A percentile compares a stretch with the other conserved stretches of the same genome.
phyloP scores from a whole-genome alignment of 2,329 filamentous ascomycete genomes.

The Monosporascus sp. region DNA sequence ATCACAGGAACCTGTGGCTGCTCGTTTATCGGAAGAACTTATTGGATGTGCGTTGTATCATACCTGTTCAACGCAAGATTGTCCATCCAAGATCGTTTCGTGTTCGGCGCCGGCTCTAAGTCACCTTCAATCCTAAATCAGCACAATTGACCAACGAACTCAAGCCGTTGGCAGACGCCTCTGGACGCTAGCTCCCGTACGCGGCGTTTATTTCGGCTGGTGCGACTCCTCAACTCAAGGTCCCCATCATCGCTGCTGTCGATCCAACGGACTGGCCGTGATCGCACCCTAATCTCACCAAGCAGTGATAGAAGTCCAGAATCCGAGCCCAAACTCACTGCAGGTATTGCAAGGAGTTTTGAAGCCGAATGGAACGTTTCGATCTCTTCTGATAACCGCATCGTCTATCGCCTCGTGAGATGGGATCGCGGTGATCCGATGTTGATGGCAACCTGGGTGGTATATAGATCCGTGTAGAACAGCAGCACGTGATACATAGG shows the following conservation, averaged over 20 bases:
- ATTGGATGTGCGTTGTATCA: constrained; percentile 17
- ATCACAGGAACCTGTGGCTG: constrained; percentile 14
- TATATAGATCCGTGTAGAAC: not conserved
- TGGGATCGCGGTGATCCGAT: not conserved
- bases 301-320: not conserved
- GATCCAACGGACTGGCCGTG: not conserved
- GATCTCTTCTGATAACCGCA: not conserved
- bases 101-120: constrained; percentile 2
- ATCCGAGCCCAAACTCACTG: not conserved
- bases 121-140: not conserved
- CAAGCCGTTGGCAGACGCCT: not conserved
- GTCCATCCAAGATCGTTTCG: constrained; percentile 10
- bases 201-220: constrained; percentile 6
- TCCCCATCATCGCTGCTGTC: not conserved
- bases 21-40: constrained; percentile 20
- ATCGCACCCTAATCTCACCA: not conserved
- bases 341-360: not conserved
- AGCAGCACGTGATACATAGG: not conserved
- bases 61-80: constrained; percentile 10
- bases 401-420: not conserved
- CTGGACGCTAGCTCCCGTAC: constrained; percentile 4
- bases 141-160: constrained; percentile 1
- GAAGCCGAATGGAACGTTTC: not conserved
- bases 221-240: not conserved
- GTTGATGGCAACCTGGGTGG: not conserved